Conservation (phyloP, 805 yeast species). For the Metschnikowia noctiluminum region DNA sequence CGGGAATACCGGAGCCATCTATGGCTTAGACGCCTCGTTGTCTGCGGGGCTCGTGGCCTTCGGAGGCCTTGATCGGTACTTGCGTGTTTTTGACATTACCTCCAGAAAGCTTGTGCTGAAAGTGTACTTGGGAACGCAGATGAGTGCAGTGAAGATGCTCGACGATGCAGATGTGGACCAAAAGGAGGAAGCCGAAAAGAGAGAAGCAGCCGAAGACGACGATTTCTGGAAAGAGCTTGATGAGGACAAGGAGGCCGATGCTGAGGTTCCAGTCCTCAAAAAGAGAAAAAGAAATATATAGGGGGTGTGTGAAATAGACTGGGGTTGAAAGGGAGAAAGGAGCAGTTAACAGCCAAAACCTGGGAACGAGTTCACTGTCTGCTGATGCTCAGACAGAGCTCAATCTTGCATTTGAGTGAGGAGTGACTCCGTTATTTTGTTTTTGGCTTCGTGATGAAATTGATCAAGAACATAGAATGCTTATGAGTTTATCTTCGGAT, state of each 20-base stretch:
- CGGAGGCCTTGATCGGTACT: conserved; percentile 86
- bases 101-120: conserved; percentile 63
- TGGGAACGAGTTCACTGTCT: too few species aligned
- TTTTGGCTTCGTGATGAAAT: too few species aligned
- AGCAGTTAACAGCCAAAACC: too few species aligned
- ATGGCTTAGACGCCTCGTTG: conserved; percentile 51
- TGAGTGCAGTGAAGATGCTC: conserved; percentile 49
- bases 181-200: conserved; percentile 31
- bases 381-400: too few species aligned
- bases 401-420: too few species aligned
- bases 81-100: conserved; percentile 67
- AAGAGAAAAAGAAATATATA: conserved; percentile 26
- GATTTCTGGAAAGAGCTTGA: conserved; percentile 41
- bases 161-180: conserved; percentile 37
- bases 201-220: conserved; percentile 26
- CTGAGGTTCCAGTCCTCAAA: conserved; percentile 24
- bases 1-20: conserved; percentile 64
- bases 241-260: conserved; percentile 14
- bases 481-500: too few species aligned
- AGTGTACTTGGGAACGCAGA: conserved; percentile 72
- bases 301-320: not conserved
- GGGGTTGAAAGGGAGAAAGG: not conserved
- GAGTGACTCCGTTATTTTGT: too few species aligned
- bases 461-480: too few species aligned
- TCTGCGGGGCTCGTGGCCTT: conserved; percentile 52